Conservation (phyloP, 371 early-diverging fungal genomes). For the Apophysomyces elegans region DNA sequence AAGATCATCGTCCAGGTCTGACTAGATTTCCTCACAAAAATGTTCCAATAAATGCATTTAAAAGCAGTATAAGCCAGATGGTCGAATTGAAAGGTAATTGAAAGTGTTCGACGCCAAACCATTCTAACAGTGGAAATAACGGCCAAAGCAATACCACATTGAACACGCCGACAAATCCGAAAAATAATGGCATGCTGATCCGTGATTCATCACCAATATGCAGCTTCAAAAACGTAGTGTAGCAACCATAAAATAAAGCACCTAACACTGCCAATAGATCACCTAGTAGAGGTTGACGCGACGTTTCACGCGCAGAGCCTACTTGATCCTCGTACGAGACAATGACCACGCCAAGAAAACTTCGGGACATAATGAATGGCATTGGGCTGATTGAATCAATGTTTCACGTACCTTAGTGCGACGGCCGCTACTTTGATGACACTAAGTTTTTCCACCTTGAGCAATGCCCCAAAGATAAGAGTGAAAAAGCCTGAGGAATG, state of each 20-base stretch:
- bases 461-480: constrained; percentile 64
- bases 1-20: background rate
- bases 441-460: constrained; percentile 66
- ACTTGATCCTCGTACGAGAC: constrained; percentile 50
- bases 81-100: constrained; percentile 54
- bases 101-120: constrained; percentile 67
- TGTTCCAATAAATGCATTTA: constrained; percentile 79
- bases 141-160: constrained; percentile 73
- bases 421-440: constrained; percentile 61
- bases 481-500: constrained; percentile 64
- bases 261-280: constrained; percentile 70
- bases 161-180: constrained; percentile 81
- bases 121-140: constrained; percentile 60
- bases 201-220: constrained; percentile 69
- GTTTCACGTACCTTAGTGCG: constrained; percentile 38
- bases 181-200: constrained; percentile 73
- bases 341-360: constrained; percentile 57
- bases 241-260: constrained; percentile 77
- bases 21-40: constrained; percentile 49
- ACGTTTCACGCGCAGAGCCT: constrained; percentile 3
- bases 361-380: constrained; percentile 16
- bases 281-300: constrained; percentile 53
- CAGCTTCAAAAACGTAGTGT: constrained; percentile 73
- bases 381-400: background rate
- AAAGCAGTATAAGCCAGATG: constrained; percentile 60